Base-by-base conservation (phyloP, 306 rosid genomes). In the Ziziphus jujuba region DNA sequence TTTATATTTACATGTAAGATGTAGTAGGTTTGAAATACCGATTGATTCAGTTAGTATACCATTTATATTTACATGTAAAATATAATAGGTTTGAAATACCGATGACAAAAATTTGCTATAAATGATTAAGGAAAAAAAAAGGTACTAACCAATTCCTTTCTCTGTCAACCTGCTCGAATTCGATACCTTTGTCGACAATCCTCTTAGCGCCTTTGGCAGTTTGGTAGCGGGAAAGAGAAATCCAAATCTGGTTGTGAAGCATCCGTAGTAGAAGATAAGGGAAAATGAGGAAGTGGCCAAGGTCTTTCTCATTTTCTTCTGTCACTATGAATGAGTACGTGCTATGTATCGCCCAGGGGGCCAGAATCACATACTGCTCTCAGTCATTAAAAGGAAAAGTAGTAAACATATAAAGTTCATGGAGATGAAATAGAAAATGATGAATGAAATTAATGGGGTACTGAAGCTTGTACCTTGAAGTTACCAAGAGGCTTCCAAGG, bases 231-330 rank as follows among this genome's bases (percentile, higher is more conserved):
- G 81, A 72, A 24, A 71, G 48, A 8, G 73, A 66, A 6, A 77
- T 77, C 73, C 81, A 77, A 22, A 77, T 59, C 70, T 77, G 81
- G 55, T 77, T 71, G 66, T 77, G 81, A 61, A 72, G 53, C 70
- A 55, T 56, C 61, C 77, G 66, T 63, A n/a, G 52, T n/a, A 77
- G 13, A 31, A 77, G 64, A 53, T 65, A 55, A 11, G 77, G 81
- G 38, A 72, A 33, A 13, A 77, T 24, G 11, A 66, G 47, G 24
- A 77, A 56, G 23, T 35, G 6, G 13, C 48, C 1, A 1, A 53
- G 0, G 19, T 77, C 56, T 72, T 73, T 77, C 65, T 69, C 53
- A 19, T 51, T 17, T 64, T 65, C 73, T 25, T 40, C 65, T 6
- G 38, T 65, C 3, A 13, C 17, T 16, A 77, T 4, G 68, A 36